phyloP scores from a whole-genome alignment of 225 moss, liverwort and hornwort species.

The Antitrichia curtipendula region DNA sequence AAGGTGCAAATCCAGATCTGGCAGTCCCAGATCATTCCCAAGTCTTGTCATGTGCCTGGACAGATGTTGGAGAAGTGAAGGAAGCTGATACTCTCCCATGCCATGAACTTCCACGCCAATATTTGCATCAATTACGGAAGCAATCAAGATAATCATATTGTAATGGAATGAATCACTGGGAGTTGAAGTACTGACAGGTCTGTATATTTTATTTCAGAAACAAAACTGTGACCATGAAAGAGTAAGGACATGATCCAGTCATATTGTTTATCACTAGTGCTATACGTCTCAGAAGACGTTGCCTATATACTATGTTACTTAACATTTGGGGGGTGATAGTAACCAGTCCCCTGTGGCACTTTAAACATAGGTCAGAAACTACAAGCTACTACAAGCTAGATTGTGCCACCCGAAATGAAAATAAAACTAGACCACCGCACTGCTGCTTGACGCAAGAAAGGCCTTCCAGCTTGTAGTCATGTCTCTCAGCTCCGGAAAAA shows the following conservation, averaged over 20 bases:
- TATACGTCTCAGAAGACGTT: neutral
- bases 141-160: no score
- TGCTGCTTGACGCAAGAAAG: neutral
- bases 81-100: neutral
- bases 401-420: neutral
- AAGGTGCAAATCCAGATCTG: neutral
- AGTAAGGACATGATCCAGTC: neutral
- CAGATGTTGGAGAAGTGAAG: neutral
- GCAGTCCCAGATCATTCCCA: no score
- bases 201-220: neutral
- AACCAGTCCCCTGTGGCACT: neutral
- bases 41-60: neutral
- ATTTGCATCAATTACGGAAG: neutral
- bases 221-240: neutral
- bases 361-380: neutral
- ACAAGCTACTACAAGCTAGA: neutral
- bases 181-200: neutral
- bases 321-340: no score
- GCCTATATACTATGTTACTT: neutral
- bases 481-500: neutral
- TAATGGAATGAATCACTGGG: neutral
- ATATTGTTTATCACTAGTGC: neutral
- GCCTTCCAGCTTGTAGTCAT: neutral
- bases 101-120: neutral
- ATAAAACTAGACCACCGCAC: neutral